A percentile compares a stretch with the other conserved stretches of the same genome.
Evolutionary conservation across 1,284 basidiomycete species (phyloP).

Genomic region (Austropuccinia psidii): DNA sequence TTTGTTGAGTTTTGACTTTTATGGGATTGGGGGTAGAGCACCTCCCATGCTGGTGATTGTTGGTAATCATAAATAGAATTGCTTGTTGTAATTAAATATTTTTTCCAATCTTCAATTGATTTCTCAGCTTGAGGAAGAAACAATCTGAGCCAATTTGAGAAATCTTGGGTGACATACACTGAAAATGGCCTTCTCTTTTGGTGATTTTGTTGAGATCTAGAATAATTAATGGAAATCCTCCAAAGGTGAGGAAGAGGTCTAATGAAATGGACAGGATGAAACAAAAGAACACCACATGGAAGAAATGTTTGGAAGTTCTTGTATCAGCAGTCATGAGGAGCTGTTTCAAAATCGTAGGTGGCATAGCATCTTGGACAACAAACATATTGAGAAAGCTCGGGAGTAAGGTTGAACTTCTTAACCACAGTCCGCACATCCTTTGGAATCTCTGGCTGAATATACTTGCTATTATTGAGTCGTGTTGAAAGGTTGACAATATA

Average conservation of each 20-base stretch:
- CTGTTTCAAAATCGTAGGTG: background rate
- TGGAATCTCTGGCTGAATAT: background rate
- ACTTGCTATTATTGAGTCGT: too few relatives aligned
- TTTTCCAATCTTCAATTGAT: conserved; percentile 21
- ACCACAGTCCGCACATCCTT: background rate
- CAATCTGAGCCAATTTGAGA: background rate
- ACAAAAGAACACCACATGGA: background rate
- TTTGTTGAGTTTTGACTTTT: too few relatives aligned
- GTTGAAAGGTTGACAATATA: background rate
- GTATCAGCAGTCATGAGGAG: background rate
- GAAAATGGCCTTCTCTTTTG: background rate
- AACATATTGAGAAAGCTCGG: background rate
- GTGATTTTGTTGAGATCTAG: background rate
- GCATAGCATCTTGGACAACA: background rate
- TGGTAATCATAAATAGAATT: background rate
- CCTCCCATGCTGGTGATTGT: background rate
- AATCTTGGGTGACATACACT: background rate
- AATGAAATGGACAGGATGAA: background rate
- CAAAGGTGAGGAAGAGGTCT: background rate
- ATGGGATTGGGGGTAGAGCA: too few relatives aligned
- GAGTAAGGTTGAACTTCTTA: background rate
- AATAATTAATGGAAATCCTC: background rate
- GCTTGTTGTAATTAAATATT: too few relatives aligned
- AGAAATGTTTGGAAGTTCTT: background rate
- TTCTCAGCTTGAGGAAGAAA: conserved; percentile 3